Evolutionary conservation across 768 basidiomycete genomes (phyloP), one percentile per base, ranked within the genome.

Genomic region (Hortiboletus campestris): DNA sequence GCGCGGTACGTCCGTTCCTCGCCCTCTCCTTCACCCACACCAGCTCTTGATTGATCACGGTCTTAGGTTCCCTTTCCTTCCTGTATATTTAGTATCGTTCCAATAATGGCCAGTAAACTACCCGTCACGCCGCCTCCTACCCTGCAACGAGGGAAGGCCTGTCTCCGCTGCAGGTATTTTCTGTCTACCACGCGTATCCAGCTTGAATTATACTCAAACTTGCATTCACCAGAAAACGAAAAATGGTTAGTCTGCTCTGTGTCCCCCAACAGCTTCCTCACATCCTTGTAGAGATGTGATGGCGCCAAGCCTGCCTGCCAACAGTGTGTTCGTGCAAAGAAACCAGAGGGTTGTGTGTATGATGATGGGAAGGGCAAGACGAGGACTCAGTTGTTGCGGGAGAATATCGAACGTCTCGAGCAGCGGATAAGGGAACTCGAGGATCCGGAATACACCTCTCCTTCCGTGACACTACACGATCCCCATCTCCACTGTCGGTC

Each of bases 311-410:
- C 89, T 29, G 80, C 87, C 13, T 91, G 89, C 58, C 86, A 87
- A 59, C 89, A 91, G 66, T 91, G 89, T 65, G 75, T 76, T 29
- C 84, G 86, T 49, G 88, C 88, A 41, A 91, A 91, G 78, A 90
- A 89, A 67, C 75, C 75, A 48, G 86, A 89, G 3, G 75, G 68
- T 12, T 91, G 89, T 70, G 86, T 88, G 64, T 91, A 91, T 67
- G 89, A 91, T 62, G 89, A 91, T 71, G 89, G 89, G 25, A 89
- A 86, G 74, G 86, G 87, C 46, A 91, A 90, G 75, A 90, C 88
- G 43, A 79, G 88, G 57, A 91, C 89, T 0, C 89, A 91, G 64
- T 69, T 90, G 47, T 79, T 91, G 54, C 84, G 88, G 53, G 89
- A 91, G 67, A 87, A 85, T 64, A 88, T 91, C 59, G 76, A 78